Conservation (phyloP, 2,329 filamentous ascomycete genomes). For the Chaetomium sp. region DNA sequence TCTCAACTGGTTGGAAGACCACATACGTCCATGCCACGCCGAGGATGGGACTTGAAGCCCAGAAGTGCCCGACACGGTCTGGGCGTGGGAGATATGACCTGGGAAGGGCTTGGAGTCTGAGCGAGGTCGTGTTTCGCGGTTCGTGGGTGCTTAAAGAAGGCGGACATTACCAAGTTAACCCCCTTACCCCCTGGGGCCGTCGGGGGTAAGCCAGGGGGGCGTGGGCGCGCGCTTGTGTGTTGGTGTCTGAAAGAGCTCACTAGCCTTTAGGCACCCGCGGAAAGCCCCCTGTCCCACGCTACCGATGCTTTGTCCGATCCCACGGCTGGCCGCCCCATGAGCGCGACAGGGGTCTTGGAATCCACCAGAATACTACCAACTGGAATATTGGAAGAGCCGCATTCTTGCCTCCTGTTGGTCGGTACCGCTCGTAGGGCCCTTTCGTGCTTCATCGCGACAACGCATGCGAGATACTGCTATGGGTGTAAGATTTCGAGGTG, state of each 20-base stretch:
- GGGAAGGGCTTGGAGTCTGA: no score
- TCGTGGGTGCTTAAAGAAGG: no score
- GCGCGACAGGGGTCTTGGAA: no score
- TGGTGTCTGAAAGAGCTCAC: background rate
- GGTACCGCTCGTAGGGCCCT: background rate
- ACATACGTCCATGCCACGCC: slow-evolving; percentile 4
- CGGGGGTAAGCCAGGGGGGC: slow-evolving; percentile 4
- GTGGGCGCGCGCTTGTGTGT: background rate
- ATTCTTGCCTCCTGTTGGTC: background rate
- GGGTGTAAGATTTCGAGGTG: background rate
- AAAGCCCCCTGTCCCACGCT: slow-evolving; percentile 8
- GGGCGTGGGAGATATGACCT: no score
- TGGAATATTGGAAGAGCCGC: background rate
- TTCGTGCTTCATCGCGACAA: no score
- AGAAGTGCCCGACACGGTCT: no score
- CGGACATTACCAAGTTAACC: no score
- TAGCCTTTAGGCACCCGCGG: slow-evolving; percentile 12
- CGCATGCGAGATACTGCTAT: background rate
- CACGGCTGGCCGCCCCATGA: background rate
- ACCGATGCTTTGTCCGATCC: background rate
- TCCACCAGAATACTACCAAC: no score
- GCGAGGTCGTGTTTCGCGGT: no score
- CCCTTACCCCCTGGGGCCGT: background rate
- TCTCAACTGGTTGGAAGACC: slow-evolving; percentile 6
- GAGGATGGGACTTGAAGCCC: background rate